These are phyloP conservation scores for Paraphysoderma sedebokerense DNA, from an alignment of 371 early-diverging fungal genomes.

Conservation along the genomic window DNA sequence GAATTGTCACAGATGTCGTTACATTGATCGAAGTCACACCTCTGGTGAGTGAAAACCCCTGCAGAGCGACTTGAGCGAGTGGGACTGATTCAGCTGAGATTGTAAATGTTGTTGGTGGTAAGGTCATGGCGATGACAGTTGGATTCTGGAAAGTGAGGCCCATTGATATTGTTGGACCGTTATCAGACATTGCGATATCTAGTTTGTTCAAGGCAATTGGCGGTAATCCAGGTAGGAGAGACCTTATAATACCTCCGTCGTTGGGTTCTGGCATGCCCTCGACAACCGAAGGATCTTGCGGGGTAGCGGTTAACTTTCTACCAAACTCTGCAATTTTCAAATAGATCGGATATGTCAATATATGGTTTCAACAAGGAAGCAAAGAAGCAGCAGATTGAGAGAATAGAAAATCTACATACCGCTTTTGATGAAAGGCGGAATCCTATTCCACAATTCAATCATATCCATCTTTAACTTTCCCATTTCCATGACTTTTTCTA, in stretches of 20 bases:
- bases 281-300: no score
- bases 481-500: not conserved
- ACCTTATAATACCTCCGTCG: no score
- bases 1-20: not conserved
- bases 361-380: no score
- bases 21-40: not conserved
- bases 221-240: conserved; percentile 1
- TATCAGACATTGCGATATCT: not conserved
- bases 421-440: not conserved
- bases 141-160: not conserved
- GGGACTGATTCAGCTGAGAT: not conserved
- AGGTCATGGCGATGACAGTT: not conserved
- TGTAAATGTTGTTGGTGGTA: not conserved
- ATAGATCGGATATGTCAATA: no score
- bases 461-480: not conserved
- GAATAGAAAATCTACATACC: no score
- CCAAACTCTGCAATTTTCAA: no score
- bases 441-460: not conserved
- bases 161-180: not conserved
- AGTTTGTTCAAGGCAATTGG: not conserved
- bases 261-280: no score
- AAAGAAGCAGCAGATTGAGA: no score
- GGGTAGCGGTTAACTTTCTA: not conserved
- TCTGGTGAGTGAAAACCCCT: not conserved
- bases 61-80: not conserved